Evolutionary conservation across 805 yeast genomes (phyloP), one percentile per base, ranked within the genome.

Genomic region (Barnettozyma botsteinii): DNA sequence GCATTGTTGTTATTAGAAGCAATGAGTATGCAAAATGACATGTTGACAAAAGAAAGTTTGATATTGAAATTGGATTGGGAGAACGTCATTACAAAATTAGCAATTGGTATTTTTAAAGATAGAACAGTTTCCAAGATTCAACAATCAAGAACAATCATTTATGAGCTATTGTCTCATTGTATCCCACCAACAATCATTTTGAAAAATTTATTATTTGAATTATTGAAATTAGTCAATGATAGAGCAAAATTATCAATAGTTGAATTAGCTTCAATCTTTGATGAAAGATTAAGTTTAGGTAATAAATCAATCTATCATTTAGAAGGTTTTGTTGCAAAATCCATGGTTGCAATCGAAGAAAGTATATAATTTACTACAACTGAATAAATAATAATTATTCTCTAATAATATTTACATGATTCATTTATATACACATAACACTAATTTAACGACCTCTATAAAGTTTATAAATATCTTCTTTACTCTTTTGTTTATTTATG

Each of bases 251-350:
- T 59, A n/a, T 66, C 61, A 7, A 65, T 85, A 26, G 74, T 84
- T 10, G 73, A 73, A 8, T 62, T 77, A 5, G 81, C 83, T 3
- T 74, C 95, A 2, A 55, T 69, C 1, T 81, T 77, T 52, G 98
- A 93, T 56, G 96, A 93, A 53, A 73, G 98, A 42, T 69, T 93
- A 44, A 77, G 88, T 42, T 64, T 84, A 43, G 98, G 98, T 3
- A 75, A 75, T 43, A 93, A 93, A 61, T 85, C 88, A 28, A 91
- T 93, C 11, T 93, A 86, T 62, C 98, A 93, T 63, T 64, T 93
- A 40, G 98, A 93, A 65, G 98, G 98, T 2, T 93, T 87, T 57
- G 75, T 85, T 15, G 96, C 97, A 1, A 81, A 76, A 56, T 77
- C 79, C 2, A 91, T 93, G 97, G 84, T 86, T 31, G 72, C 72